A percentile compares a stretch with the other conserved stretches of the same genome.
Evolutionary conservation across 108 stramenopile genomes (phyloP).

Genomic region (Skeletonema potamos): DNA sequence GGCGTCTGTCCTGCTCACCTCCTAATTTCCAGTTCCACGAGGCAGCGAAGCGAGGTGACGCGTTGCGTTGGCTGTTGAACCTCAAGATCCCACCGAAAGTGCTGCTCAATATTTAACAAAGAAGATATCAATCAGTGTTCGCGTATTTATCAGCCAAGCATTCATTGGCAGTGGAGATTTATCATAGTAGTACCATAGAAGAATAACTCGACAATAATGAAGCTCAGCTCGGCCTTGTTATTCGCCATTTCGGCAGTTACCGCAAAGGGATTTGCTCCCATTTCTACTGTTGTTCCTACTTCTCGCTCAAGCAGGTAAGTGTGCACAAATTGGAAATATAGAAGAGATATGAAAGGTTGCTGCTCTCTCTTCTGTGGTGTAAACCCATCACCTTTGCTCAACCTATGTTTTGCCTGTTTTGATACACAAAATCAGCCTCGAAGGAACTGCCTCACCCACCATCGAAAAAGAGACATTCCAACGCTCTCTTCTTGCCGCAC

Average conservation of each 20-base stretch:
- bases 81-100: no score
- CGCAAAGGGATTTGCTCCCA: conserved; percentile 25
- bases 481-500: conserved; percentile 39
- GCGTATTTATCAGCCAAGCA: not conserved
- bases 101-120: no score
- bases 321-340: not conserved
- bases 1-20: no score
- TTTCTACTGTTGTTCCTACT: conserved; percentile 7
- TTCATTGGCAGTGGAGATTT: not conserved
- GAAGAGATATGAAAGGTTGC: not conserved
- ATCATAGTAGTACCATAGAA: not conserved
- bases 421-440: not conserved
- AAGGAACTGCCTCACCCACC: conserved; percentile 18
- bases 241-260: conserved; percentile 26
- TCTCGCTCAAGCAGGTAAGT: not conserved
- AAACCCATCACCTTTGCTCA: not conserved
- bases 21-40: no score
- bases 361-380: not conserved
- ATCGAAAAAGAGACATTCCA: conserved; percentile 30
- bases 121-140: not conserved
- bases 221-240: conserved; percentile 17
- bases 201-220: conserved; percentile 4
- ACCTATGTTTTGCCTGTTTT: not conserved
- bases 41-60: no score
- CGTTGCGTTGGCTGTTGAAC: no score